phyloP scores from a whole-genome alignment of 108 stramenopile genomes.

The Phaeodactylum tricornutum region DNA sequence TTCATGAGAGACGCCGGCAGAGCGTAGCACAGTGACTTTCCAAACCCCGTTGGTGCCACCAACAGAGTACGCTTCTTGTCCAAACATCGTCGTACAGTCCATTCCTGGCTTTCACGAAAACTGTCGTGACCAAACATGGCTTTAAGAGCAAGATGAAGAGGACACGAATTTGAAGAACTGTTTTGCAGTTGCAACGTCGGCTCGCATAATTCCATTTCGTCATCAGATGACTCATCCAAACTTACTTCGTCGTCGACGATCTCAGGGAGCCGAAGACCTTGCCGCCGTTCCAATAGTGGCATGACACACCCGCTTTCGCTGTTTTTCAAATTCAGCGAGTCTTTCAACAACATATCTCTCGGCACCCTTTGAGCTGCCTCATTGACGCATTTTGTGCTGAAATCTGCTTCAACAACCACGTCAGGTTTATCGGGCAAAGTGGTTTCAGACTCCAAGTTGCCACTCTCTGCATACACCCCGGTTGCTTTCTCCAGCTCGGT shows the following conservation, averaged over 20 bases:
- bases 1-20: conserved; percentile 84
- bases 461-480: too few species aligned
- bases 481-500: too few species aligned
- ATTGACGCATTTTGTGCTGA: neutral
- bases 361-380: too few species aligned
- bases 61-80: conserved; percentile 61
- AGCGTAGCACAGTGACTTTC: conserved; percentile 96
- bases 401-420: too few species aligned
- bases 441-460: conserved; percentile 3
- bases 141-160: conserved; percentile 22
- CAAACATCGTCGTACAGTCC: conserved; percentile 80
- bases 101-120: conserved; percentile 87
- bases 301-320: neutral
- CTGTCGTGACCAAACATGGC: conserved; percentile 51
- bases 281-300: too few species aligned
- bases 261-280: too few species aligned
- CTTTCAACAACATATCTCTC: neutral
- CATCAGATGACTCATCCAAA: neutral
- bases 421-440: neutral
- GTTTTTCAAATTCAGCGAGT: neutral
- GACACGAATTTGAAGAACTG: too few species aligned
- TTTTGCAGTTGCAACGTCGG: conserved; percentile 15
- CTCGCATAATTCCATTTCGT: conserved; percentile 6
- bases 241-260: neutral
- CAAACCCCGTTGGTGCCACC: conserved; percentile 96